These are phyloP conservation scores for Bonia amplexicaulis DNA, from an alignment of 176 grass and related monocot species.

Conservation along the genomic window DNA sequence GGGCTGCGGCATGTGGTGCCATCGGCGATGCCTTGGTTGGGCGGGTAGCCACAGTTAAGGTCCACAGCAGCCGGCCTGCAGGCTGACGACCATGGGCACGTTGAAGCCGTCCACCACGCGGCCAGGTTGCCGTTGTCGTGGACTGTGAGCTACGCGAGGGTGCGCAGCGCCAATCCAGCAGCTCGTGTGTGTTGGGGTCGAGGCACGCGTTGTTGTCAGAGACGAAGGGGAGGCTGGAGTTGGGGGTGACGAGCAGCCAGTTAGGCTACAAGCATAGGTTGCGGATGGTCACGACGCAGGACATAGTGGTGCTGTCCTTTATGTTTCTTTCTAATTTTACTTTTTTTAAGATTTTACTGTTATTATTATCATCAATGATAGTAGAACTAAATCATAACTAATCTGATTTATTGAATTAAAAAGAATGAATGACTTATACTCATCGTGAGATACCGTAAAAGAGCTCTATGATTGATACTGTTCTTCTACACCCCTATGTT, in stretches of 20 bases:
- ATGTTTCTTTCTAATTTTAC: too few species aligned
- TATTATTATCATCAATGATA: rapidly evolving
- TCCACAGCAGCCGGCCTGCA: constrained; percentile 26
- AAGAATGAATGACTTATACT: too few species aligned
- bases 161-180: constrained; percentile 30
- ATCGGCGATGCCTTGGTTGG: background rate
- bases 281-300: constrained; percentile 21
- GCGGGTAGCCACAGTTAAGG: constrained; percentile 40
- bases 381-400: too few species aligned
- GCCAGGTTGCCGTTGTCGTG: constrained; percentile 28
- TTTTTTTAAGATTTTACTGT: too few species aligned
- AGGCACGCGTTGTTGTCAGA: constrained; percentile 41
- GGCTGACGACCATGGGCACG: constrained; percentile 42
- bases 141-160: constrained; percentile 24
- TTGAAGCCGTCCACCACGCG: constrained; percentile 48
- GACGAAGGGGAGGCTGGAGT: constrained; percentile 35
- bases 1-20: constrained; percentile 21
- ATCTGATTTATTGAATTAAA: too few species aligned
- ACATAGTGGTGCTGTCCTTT: too few species aligned
- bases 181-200: constrained; percentile 9
- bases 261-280: constrained; percentile 42
- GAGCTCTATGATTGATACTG: too few species aligned
- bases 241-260: constrained; percentile 42
- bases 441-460: too few species aligned
- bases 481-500: too few species aligned